A percentile compares a stretch with the other conserved stretches of the same genome.
Conservation (phyloP, 345 rosid species). For the Populus pruinosa region DNA sequence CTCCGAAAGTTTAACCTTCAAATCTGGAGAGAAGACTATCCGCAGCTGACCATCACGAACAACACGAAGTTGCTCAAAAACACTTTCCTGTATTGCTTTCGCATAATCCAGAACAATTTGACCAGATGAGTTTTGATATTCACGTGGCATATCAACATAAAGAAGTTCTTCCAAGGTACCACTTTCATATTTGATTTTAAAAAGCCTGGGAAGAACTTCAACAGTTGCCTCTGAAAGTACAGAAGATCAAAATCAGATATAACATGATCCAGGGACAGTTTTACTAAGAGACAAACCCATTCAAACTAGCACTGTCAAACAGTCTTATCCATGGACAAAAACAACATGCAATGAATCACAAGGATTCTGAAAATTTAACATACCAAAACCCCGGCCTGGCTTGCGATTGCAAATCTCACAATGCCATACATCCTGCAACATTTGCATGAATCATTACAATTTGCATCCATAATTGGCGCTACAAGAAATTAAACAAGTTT, state of each 20-base stretch:
- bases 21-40: slow-evolving; percentile 87
- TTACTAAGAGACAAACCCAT: not conserved
- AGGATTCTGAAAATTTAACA: slow-evolving; percentile 15
- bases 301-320: not conserved
- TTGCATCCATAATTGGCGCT: not conserved
- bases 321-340: not conserved
- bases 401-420: slow-evolving; percentile 95
- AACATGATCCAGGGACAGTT: not conserved
- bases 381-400: slow-evolving; percentile 99
- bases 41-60: slow-evolving; percentile 98
- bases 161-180: slow-evolving; percentile 95
- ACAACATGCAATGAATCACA: not conserved
- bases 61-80: slow-evolving; percentile 96
- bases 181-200: slow-evolving; percentile 96
- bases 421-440: slow-evolving; percentile 93
- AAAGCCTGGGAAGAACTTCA: slow-evolving; percentile 98
- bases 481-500: not conserved
- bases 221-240: slow-evolving; percentile 73
- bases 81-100: slow-evolving; percentile 98
- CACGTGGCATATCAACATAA: slow-evolving; percentile 97
- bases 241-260: slow-evolving; percentile 20
- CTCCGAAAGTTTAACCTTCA: slow-evolving; percentile 51
- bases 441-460: slow-evolving; percentile 10
- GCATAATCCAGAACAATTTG: slow-evolving; percentile 97
- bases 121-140: slow-evolving; percentile 80